Conservation (phyloP, 495 filamentous ascomycete genomes). For the Tuber aestivum region DNA sequence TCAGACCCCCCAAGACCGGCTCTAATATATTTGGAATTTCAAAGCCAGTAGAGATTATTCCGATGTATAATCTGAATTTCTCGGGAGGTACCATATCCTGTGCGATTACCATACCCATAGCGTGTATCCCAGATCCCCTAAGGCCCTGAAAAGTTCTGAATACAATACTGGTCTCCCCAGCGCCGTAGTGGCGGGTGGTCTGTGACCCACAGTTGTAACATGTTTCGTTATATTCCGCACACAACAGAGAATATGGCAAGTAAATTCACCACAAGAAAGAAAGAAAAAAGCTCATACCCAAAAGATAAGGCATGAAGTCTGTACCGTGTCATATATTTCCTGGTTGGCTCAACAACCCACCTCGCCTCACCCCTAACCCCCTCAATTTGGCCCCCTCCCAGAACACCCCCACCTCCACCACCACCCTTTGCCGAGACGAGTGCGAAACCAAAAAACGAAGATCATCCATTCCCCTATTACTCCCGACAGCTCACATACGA, state of each 20-base stretch:
- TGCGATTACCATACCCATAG: conserved; percentile 49
- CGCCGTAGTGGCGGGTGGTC: not conserved
- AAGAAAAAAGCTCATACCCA: not conserved
- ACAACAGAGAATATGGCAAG: conserved; percentile 52
- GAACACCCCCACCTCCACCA: not conserved
- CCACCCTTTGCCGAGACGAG: not conserved
- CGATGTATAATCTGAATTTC: conserved; percentile 48
- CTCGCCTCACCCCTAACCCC: not conserved
- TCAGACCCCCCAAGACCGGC: conserved; percentile 48
- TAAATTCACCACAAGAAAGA: no score
- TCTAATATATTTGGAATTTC: conserved; percentile 47
- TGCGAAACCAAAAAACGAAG: not conserved
- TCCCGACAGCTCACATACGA: no score
- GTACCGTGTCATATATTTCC: not conserved
- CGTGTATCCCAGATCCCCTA: conserved; percentile 52
- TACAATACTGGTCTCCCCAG: conserved; percentile 46
- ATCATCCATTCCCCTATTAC: no score
- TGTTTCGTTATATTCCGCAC: conserved; percentile 48
- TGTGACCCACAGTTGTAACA: conserved; percentile 49
- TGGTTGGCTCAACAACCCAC: not conserved
- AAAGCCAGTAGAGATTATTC: conserved; percentile 48
- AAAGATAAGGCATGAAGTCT: not conserved
- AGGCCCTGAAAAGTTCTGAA: conserved; percentile 54
- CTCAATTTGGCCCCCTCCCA: not conserved
- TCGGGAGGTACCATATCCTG: conserved; percentile 49